Base-by-base conservation (phyloP, 2,329 filamentous ascomycete genomes). In the Pseudofabraea citricarpa region DNA sequence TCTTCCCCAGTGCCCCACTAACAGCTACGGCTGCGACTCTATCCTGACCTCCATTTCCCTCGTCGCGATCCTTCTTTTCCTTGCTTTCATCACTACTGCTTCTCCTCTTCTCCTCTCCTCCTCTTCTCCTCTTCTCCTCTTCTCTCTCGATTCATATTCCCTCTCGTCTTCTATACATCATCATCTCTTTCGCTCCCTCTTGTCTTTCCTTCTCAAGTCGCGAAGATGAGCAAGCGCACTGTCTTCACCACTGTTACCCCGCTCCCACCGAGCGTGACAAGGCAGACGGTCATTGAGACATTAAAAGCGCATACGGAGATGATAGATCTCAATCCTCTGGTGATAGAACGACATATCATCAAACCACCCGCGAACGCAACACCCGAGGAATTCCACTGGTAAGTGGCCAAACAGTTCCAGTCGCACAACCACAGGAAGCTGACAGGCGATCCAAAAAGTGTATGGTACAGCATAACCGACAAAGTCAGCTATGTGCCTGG, bases 251-350 rank as follows among this genome's bases (percentile, higher is more conserved):
- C 79, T 36, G 80, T 90, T 54, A 93, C 87, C 21, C 85, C 88
- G 15, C 74, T 95, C 23, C 89, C 90, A 7, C 55, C 76, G 2
- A 71, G 72, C 53, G 76, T 93, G 52, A 72, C 79, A 37, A 79
- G 87, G 43, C 74, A 84, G 52, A 74, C 78, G n/a, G 87, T 87
- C 32, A 62, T 94, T 50, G 73, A 79, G 42, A 87, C 87, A 53
- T 79, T 95, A 23, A 87, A 89, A 63, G 75, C 85, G 63, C 88
- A 94, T 65, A 63, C 74, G 39, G 82, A 82, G 55, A 94, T 95
- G 83, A 94, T 95, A 57, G 84, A 91, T 59, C 71, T 95, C 45
- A 95, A 94, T 63, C 89, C 90, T 3, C 75, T 95, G 37, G 84
- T 95, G 43, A 79, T 85, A 49, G 81, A 85, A 48, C 77, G 87